Base-by-base conservation (phyloP, 345 rosid genomes). In the Syzygium grande region DNA sequence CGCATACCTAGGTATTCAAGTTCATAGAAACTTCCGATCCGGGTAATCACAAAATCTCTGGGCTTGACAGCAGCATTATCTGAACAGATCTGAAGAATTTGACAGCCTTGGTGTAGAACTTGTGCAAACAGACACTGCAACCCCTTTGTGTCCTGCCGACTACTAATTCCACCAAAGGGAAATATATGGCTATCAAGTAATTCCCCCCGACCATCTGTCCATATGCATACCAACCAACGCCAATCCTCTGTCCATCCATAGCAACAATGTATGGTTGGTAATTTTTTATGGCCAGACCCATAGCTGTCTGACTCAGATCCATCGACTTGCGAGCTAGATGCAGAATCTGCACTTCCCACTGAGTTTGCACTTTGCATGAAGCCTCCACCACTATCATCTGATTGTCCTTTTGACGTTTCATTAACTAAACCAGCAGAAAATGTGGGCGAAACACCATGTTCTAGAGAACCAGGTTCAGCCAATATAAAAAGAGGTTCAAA, bases 171-270 rank as follows among this genome's bases (percentile, higher is more conserved):
- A 89, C 98, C 99, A 90, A 96, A 98, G 86, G 99, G 99, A 86
- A 96, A 97, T 90, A 98, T 95, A 90, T 97, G 97, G 90, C 96
- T 95, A 93, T 98, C 99, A 61, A 98, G 98, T 89, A 97, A 91
- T 95, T 98, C 99, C 90, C 99, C 99, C 93, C 99, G 92, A 53
- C 97, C 95, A 93, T 98, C 99, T n/a, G 99, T 97, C 99, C 99
- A 98, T 89, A 97, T 92, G 93, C 99, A 96, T 88, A 95, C 99
- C 86, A 98, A 96, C 99, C 99, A 98, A 85, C 98, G 96, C 99
- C 99, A 98, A 92, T 98, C 99, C 90, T 98, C 99, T 77, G 99
- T 96, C 99, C 99, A 98, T 34, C 99, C 99, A 88, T 98, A 98
- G 92, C 99, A 98, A 89, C 99, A 98, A 90, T 98, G 99, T 86